phyloP scores from a whole-genome alignment of 257 asterid genomes.

The Paulownia fortunei region DNA sequence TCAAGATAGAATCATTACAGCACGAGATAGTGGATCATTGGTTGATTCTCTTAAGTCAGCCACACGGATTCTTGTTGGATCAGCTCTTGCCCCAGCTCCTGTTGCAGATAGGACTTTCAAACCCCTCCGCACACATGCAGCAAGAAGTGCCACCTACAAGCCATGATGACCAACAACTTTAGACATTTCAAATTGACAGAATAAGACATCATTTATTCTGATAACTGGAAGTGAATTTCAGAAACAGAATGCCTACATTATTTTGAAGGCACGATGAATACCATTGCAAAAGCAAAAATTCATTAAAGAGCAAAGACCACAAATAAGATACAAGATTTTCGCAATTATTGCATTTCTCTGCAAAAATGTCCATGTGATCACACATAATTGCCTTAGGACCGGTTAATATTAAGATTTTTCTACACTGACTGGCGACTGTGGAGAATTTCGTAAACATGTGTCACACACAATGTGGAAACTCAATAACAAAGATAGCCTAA shows the following conservation, averaged over 20 bases:
- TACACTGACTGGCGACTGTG: not conserved
- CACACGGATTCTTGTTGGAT: conserved; percentile 95
- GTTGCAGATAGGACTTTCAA: conserved; percentile 94
- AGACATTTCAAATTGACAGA: conserved; percentile 4
- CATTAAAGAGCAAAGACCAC: not conserved
- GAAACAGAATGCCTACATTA: conserved; percentile 16
- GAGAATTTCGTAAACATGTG: not conserved
- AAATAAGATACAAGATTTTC: not conserved
- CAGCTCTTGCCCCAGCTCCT: conserved; percentile 99
- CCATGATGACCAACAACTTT: conserved; percentile 35
- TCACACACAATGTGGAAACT: not conserved
- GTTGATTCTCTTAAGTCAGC: conserved; percentile 95
- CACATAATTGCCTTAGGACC: not conserved
- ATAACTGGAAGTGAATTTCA: conserved; percentile 14
- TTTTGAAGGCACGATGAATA: conserved; percentile 4
- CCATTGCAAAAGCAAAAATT: conserved; percentile 3
- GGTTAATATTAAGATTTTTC: not conserved
- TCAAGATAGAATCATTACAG: conserved; percentile 55
- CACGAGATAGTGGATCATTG: conserved; percentile 94
- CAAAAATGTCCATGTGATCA: not conserved
- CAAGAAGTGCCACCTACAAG: conserved; percentile 88
- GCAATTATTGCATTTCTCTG: not conserved
- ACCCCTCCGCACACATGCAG: conserved; percentile 92
- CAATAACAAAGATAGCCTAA: conserved; percentile 16
- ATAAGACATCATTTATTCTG: not conserved